Percentiles rank a stretch among this genome's conserved stretches.
phyloP scores from a whole-genome alignment of 805 yeast genomes.

The Wickerhamiella shivajii region DNA sequence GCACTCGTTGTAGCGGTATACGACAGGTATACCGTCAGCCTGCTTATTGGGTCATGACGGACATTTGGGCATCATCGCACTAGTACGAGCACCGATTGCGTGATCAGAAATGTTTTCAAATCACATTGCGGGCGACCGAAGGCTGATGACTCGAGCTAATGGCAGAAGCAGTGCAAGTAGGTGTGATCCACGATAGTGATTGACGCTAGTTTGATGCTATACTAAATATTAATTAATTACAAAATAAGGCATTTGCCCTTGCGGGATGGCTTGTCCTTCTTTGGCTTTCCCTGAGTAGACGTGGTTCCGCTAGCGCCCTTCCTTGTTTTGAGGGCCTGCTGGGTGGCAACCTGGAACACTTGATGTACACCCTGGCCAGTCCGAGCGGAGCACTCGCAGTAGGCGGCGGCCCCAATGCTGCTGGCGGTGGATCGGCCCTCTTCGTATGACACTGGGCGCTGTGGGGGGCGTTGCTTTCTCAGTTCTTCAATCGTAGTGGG shows the following conservation, averaged over 20 bases:
- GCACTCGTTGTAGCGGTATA: too few relatives aligned
- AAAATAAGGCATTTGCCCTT: slow-evolving; percentile 8
- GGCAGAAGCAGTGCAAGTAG: too few relatives aligned
- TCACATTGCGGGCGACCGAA: too few relatives aligned
- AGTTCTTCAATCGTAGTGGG: slow-evolving; percentile 60
- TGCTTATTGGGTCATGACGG: too few relatives aligned
- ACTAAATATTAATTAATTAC: neutral
- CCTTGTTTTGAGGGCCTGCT: slow-evolving; percentile 62
- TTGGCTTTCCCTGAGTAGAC: slow-evolving; percentile 17
- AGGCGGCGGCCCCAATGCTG: slow-evolving; percentile 74
- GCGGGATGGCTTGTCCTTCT: slow-evolving; percentile 8
- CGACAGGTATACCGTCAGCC: too few relatives aligned
- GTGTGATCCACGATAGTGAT: too few relatives aligned
- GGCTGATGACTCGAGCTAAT: too few relatives aligned
- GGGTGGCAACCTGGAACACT: slow-evolving; percentile 83
- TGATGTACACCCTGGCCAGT: slow-evolving; percentile 85
- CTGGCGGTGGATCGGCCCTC: slow-evolving; percentile 83
- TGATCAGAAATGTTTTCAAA: too few relatives aligned
- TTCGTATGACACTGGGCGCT: slow-evolving; percentile 63
- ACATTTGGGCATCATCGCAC: too few relatives aligned
- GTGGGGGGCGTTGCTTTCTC: slow-evolving; percentile 47
- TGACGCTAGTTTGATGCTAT: too few relatives aligned
- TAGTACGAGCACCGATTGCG: too few relatives aligned
- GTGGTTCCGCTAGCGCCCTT: slow-evolving; percentile 3
- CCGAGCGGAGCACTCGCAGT: slow-evolving; percentile 79